Conservation (phyloP, 2,329 filamentous ascomycete species). For the Rutstroemia sp. region DNA sequence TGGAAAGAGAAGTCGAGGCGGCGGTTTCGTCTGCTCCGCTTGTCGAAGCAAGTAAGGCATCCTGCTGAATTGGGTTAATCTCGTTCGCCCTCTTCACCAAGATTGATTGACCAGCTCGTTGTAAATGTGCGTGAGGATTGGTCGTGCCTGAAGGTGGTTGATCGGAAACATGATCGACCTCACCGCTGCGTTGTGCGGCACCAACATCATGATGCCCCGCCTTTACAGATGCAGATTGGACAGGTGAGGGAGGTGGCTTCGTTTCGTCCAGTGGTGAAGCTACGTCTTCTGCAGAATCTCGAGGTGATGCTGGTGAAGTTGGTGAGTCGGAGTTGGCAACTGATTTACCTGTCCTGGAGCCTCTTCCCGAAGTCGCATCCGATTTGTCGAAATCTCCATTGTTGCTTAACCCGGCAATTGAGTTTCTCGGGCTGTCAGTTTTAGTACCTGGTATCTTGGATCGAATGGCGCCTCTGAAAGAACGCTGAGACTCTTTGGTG, state of each 20-base stretch:
- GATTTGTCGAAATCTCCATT: conserved; percentile 58
- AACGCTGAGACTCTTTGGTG: conserved; percentile 85
- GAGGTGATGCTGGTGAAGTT: conserved; percentile 28
- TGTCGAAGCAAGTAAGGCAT: conserved; percentile 29
- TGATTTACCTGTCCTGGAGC: conserved; percentile 40
- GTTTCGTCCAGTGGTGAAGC: conserved; percentile 43
- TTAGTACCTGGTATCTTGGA: conserved; percentile 78
- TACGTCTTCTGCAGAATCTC: conserved; percentile 31
- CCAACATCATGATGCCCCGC: conserved; percentile 69
- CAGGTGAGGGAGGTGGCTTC: conserved; percentile 74
- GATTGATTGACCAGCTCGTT: conserved; percentile 81
- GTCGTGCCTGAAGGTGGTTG: conserved; percentile 66
- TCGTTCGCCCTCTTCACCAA: conserved; percentile 66
- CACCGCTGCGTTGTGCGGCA: conserved; percentile 76
- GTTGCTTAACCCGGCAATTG: conserved; percentile 49
- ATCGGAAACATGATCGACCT: conserved; percentile 92
- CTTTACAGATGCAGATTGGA: conserved; percentile 68
- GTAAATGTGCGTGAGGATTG: conserved; percentile 48
- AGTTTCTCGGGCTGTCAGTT: conserved; percentile 77
- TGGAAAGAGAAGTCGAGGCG: conserved; percentile 37
- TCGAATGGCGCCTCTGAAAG: conserved; percentile 66
- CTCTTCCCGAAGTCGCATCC: conserved; percentile 69
- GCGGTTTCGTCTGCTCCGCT: conserved; percentile 34
- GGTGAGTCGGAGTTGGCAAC: conserved; percentile 32
- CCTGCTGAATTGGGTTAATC: conserved; percentile 55